Evolutionary conservation across 2,329 filamentous ascomycete genomes (phyloP), one percentile per base, ranked within the genome.

Genomic region (Fusarium solani-melongenae): DNA sequence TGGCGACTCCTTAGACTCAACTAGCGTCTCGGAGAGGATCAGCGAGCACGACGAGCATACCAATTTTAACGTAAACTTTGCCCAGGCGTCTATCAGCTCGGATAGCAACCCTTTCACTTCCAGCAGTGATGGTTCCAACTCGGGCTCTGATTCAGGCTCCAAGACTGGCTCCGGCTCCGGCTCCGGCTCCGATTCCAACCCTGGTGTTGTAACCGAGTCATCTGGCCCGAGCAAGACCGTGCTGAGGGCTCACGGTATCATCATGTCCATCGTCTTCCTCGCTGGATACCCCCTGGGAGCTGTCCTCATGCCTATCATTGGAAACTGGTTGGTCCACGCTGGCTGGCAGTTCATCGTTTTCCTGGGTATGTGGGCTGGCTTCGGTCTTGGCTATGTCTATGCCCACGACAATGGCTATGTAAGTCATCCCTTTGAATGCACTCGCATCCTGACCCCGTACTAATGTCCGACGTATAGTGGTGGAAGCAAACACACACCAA

Each of bases 191-290:
- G 64, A 38, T 27, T 65, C 62, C 15, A 69, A 29, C 24, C n/a
- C 46, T 49, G 53, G 53, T 15, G 53, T 36, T 17, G 55, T 67
- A 36, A 49, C 72, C 15, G 64, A 71, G 33, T 67, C 58, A 12
- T 57, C 53, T 38, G 67, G 69, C n/a, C 71, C 69, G 11, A 79
- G 62, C 58, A 70, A 78, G 12, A 78, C 75, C 5, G 76, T 84
- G 10, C 56, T 85, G 17, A 77, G 84, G 7, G 80, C 86, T 0
- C 90, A 92, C 70, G 91, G 90, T 57, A 84, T 90, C 73, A 82
- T 92, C 76, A 90, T 92, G 89, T 86, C 86, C 29, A 77, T 92
- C 53, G 87, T 88, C 20, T 90, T 92, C 72, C 85, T 88, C 5
- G 76, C 88, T 14, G 81, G 91, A 24, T 92, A 91, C 71, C 91